Conservation (phyloP, 352 stramenopile genomes). For the Vaucheria bursata region DNA sequence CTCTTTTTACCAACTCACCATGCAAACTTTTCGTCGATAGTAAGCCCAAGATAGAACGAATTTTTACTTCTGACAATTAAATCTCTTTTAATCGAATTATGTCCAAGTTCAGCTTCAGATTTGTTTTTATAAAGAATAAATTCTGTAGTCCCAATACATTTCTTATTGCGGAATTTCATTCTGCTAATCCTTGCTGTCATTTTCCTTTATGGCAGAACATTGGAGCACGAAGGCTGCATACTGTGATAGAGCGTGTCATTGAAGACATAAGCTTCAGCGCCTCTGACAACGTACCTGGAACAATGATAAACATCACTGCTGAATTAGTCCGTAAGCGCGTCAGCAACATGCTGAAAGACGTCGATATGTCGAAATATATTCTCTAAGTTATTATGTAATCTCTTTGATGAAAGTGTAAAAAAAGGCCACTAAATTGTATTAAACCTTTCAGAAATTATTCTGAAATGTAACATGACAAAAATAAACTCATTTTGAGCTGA, state of each 20-base stretch:
- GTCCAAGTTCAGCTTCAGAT: not conserved
- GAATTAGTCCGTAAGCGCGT: constrained; percentile 84
- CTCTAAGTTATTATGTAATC: constrained; percentile 61
- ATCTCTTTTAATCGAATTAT: not conserved
- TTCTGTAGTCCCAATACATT: not conserved
- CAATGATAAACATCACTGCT: constrained; percentile 76
- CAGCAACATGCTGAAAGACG: constrained; percentile 83
- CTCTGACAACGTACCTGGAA: constrained; percentile 63
- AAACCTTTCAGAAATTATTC: too few relatives aligned
- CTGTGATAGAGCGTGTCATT: constrained; percentile 93
- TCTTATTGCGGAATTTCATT: not conserved
- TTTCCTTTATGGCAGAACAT: constrained; percentile 71
- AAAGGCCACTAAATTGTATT: too few relatives aligned
- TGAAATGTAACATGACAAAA: too few relatives aligned
- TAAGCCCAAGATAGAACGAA: too few relatives aligned
- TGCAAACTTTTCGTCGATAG: too few relatives aligned
- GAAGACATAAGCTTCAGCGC: constrained; percentile 95
- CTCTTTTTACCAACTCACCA: too few relatives aligned
- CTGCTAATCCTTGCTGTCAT: not conserved
- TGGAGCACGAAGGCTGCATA: constrained; percentile 92
- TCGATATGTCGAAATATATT: constrained; percentile 96
- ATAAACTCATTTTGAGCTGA: too few relatives aligned
- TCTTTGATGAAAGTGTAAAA: too few relatives aligned
- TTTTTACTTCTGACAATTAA: too few relatives aligned
- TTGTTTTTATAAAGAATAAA: not conserved